Evolutionary conservation across 2,329 filamentous ascomycete species (phyloP).

Genomic region (Scedosporium apiospermum): DNA sequence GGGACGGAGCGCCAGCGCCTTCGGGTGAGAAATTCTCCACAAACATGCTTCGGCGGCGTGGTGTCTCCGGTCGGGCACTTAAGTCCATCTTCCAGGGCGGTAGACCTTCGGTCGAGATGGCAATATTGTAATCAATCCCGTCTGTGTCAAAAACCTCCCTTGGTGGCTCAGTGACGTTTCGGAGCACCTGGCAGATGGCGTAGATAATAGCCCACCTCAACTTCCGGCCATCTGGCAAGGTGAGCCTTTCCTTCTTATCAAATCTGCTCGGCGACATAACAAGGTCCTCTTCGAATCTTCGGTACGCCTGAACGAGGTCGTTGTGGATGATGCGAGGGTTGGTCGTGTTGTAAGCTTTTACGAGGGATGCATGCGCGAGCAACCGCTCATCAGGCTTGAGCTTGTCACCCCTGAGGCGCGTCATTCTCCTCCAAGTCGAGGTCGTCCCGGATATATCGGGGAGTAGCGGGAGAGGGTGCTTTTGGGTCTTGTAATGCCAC

Average conservation of each 20-base stretch:
- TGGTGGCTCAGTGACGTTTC: constrained; percentile 52
- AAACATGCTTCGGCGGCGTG: neutral
- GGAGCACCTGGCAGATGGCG: constrained; percentile 61
- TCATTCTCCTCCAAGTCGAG: constrained; percentile 21
- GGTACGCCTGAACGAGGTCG: constrained; percentile 57
- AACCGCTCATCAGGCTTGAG: constrained; percentile 37
- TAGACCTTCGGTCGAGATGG: constrained; percentile 29
- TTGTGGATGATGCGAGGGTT: constrained; percentile 30
- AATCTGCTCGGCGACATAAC: constrained; percentile 38
- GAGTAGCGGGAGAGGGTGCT: constrained; percentile 57
- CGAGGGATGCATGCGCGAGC: constrained; percentile 41
- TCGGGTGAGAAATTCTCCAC: neutral
- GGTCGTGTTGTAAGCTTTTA: constrained; percentile 38
- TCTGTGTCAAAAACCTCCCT: constrained; percentile 49
- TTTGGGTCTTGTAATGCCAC: constrained; percentile 49
- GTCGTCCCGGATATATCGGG: constrained; percentile 33
- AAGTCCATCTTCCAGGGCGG: constrained; percentile 34
- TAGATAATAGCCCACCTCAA: constrained; percentile 73
- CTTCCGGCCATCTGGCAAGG: constrained; percentile 59
- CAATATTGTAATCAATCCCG: constrained; percentile 47
- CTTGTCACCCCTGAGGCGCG: constrained; percentile 33
- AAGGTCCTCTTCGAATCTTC: constrained; percentile 57
- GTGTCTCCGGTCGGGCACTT: neutral
- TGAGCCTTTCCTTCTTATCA: constrained; percentile 44
- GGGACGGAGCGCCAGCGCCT: neutral